phyloP scores from a whole-genome alignment of 2,329 filamentous ascomycete genomes.

The Apiospora saccharicola region DNA sequence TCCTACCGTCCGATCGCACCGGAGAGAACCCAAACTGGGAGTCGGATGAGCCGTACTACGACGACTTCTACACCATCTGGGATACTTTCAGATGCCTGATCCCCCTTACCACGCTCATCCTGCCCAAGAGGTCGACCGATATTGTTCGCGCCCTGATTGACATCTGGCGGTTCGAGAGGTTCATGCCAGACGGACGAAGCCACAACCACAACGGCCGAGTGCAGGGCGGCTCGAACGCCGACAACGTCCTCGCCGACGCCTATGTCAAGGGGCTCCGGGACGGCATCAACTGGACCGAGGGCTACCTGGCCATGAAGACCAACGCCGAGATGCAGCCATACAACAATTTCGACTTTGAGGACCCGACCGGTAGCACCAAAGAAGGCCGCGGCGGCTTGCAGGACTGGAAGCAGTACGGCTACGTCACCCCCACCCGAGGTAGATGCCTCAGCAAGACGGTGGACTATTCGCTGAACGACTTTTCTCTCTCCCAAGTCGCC shows the following conservation, averaged over 20 bases:
- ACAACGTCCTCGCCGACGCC: constrained; percentile 72
- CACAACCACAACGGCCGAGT: constrained; percentile 65
- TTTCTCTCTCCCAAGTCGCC: constrained; percentile 70
- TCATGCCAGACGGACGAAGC: constrained; percentile 77
- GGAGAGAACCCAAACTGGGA: constrained; percentile 75
- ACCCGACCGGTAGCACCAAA: constrained; percentile 74
- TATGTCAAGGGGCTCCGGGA: constrained; percentile 70
- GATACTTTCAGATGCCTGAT: constrained; percentile 75
- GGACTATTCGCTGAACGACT: constrained; percentile 83
- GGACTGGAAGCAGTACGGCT: constrained; percentile 75
- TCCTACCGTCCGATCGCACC: constrained; percentile 77
- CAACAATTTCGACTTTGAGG: constrained; percentile 78
- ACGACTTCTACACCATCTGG: constrained; percentile 65
- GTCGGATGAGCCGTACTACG: constrained; percentile 74
- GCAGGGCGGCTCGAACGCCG: constrained; percentile 77
- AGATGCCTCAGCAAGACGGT: constrained; percentile 72
- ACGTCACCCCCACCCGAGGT: constrained; percentile 74
- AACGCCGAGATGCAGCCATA: constrained; percentile 73
- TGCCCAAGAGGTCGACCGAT: constrained; percentile 67
- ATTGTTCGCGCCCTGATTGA: constrained; percentile 77
- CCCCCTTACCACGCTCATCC: constrained; percentile 72
- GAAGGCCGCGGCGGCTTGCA: constrained; percentile 75
- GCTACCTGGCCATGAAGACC: constrained; percentile 55
- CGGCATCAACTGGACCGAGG: constrained; percentile 70
- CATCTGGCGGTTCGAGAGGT: constrained; percentile 74